Base-by-base conservation (phyloP, 495 filamentous ascomycete genomes). In the Recurvomyces mirabilis region DNA sequence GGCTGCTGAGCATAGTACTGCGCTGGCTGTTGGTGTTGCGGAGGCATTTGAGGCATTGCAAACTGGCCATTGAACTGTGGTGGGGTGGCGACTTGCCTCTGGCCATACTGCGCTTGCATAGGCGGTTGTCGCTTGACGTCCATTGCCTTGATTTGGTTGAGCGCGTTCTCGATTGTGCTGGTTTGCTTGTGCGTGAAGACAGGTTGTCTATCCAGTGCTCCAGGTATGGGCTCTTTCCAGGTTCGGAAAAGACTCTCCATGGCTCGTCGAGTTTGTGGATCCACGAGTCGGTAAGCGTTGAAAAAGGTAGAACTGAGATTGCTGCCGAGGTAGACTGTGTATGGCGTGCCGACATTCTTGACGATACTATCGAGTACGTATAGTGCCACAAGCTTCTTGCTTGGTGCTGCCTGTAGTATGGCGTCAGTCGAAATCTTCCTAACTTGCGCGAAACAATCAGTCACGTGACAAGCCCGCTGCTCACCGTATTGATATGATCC, bases 321-420 rank as follows among this genome's bases (percentile, higher is more conserved):
- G 15, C 83, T 79, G 28, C 91, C 84, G 48, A 98, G 79, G 60
- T 91, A 95, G 5, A 94, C 72, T 1, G 87, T 93, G 64, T 96
- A 98, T 36, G 91, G 93, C 0, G 87, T 94, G 20, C 93, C 93
- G 44, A 96, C 87, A 71, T 96, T 96, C 67, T 98, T 98, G 56
- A 91, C 91, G 43, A 98, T 84, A 7, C 88, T 95, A 66, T 98
- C 91, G 59, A 95, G 83, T 54, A 98, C 81, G 68, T 96, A 98
- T n/a, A 98, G 72, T 2, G 93, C 85, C 18, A 89, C 87, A 13
- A 98, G 68, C 55, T 95, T 98, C 59, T 82, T 82, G 26, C 70
- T 68, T 17, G 91, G 87, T 32, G 85, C 76, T 31, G 78, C 82
- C 89, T 98, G 70, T 54, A 53, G 34, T 38, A n/a, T n/a, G 28